These are phyloP conservation scores for Ophiocordyceps sinensis DNA, from an alignment of 2,329 filamentous ascomycete genomes.

Conservation along the genomic window DNA sequence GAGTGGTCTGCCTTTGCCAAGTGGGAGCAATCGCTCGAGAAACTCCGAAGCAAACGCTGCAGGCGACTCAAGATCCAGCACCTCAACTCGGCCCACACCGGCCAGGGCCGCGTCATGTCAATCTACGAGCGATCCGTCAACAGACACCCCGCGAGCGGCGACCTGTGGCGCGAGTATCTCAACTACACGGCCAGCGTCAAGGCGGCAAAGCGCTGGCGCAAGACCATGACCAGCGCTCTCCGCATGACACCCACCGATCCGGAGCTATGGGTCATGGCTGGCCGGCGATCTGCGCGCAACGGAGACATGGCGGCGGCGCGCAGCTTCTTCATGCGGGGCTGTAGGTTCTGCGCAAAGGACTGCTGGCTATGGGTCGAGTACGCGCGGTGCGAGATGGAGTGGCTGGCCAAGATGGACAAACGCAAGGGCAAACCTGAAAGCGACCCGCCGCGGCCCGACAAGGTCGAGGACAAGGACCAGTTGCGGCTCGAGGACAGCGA, in stretches of 20 bases:
- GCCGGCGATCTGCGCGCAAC: constrained; percentile 60
- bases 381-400: constrained; percentile 81
- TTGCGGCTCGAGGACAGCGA: constrained; percentile 28
- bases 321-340: constrained; percentile 73
- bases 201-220: constrained; percentile 51
- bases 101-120: constrained; percentile 73
- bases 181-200: constrained; percentile 60
- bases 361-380: constrained; percentile 77
- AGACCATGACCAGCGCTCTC: constrained; percentile 52
- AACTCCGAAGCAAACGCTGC: constrained; percentile 68
- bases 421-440: constrained; percentile 42
- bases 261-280: constrained; percentile 77
- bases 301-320: constrained; percentile 80
- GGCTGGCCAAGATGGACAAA: constrained; percentile 66
- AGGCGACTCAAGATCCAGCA: constrained; percentile 63
- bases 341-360: constrained; percentile 73
- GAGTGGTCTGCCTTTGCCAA: constrained; percentile 77
- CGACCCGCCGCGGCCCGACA: constrained; percentile 29
- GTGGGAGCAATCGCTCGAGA: constrained; percentile 57
- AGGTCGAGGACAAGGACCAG: constrained; percentile 33
- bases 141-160: constrained; percentile 68
- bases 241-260: constrained; percentile 74
- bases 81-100: constrained; percentile 49
- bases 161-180: constrained; percentile 83
- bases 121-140: constrained; percentile 77